Evolutionary conservation across 169 alveolate species (phyloP), one percentile per base, ranked within the genome.

Genomic region (Plasmodium yoelii): DNA sequence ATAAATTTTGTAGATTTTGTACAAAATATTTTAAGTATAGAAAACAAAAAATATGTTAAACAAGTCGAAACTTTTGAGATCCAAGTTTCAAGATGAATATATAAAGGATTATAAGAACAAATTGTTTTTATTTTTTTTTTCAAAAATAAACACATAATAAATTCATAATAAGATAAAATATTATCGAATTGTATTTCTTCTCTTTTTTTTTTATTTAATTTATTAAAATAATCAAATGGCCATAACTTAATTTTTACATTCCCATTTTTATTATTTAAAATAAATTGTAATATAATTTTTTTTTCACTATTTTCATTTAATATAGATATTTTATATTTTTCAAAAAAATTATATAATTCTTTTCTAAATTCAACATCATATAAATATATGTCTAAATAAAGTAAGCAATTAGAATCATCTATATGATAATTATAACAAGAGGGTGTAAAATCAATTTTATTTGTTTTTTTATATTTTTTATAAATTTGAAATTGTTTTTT

Each of bases 41-140:
- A 80, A 26, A 80, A 80, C 22, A 80, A 42, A 80, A 80, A 67
- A 57, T 60, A 59, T 18, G 60, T 28, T 7, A 80, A 28, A 9
- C 72, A 80, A 13, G 55, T 22, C 6, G 72, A 28, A 0, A 80
- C 82, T n/a, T 60, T 69, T 2, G 24, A 2, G 6, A 67, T 15
- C 90, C 90, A 80, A 67, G n/a, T 80, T 70, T 80, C 90, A 28
- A 80, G 22, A 61, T 80, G 82, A 53, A 80, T 80, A 80, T 67
- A 47, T 10, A 24, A 19, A 22, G 90, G 84, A 53, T 80, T 71
- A 55, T 18, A 80, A 2, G 6, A 10, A 9, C 67, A 67, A 9
- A 67, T n/a, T 0, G 19, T 64, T 56, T 67, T 80, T 5, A 80
- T 80, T 61, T 61, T 80, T 26, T 70, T 65, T 61, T 65, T 68